These are phyloP conservation scores for Limonium bicolor DNA, from an alignment of 148 eudicot species.

Conservation along the genomic window DNA sequence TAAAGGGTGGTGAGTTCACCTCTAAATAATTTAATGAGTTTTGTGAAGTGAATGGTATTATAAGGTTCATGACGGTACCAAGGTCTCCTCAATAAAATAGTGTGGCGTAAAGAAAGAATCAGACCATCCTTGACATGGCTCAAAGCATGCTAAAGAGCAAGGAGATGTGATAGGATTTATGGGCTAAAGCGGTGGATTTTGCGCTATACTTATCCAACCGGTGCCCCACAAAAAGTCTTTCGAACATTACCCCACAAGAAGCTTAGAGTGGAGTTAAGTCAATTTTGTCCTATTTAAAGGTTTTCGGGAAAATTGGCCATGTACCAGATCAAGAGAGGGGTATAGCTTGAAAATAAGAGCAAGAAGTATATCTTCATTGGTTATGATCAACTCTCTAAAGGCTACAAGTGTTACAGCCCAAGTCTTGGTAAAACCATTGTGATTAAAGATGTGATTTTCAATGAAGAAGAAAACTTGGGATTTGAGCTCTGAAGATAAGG, in stretches of 20 bases:
- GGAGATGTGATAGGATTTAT: background rate
- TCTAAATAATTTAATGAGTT: constrained; percentile 1
- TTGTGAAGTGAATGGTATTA: constrained; percentile 1
- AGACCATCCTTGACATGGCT: constrained; percentile 7
- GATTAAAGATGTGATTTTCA: no score
- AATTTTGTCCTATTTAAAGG: background rate
- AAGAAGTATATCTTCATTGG: no score
- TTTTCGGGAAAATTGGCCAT: no score
- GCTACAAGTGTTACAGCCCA: no score
- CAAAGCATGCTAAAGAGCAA: constrained; percentile 2
- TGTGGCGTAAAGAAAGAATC: constrained; percentile 2
- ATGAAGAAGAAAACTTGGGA: no score
- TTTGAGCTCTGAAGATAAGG: background rate
- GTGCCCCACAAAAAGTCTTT: constrained; percentile 3
- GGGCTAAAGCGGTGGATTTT: constrained; percentile 1
- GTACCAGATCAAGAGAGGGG: no score
- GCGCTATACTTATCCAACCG: background rate
- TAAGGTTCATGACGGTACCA: background rate
- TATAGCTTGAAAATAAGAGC: no score
- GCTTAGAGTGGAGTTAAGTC: background rate
- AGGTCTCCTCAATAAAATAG: constrained; percentile 7
- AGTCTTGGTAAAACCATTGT: no score
- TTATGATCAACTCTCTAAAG: no score
- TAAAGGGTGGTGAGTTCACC: constrained; percentile 1
- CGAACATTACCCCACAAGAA: no score